Conservation (phyloP, 2,329 filamentous ascomycete genomes). For the Sarocladium kiliense region DNA sequence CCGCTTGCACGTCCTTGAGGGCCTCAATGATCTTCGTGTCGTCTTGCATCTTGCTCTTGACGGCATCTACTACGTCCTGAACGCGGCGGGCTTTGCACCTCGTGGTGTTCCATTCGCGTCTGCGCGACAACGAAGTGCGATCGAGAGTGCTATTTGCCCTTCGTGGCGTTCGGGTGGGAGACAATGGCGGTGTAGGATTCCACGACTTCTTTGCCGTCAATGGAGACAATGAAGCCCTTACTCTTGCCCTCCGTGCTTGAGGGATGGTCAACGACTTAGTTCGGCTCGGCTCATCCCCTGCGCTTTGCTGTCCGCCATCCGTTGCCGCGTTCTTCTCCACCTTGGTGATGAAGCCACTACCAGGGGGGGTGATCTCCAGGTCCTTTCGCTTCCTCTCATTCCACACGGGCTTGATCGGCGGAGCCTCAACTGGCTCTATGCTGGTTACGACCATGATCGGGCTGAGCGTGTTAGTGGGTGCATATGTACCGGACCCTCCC, state of each 20-base stretch:
- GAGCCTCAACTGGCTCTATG: slow-evolving; percentile 1
- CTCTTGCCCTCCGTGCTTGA: slow-evolving; percentile 4
- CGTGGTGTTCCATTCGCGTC: slow-evolving; percentile 27
- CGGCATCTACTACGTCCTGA: neutral
- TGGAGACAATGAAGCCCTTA: neutral
- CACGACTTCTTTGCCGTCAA: slow-evolving; percentile 6
- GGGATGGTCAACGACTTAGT: slow-evolving; percentile 2
- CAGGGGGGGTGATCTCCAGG: slow-evolving; percentile 3
- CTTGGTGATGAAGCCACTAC: neutral
- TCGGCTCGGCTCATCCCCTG: neutral
- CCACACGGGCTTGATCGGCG: neutral
- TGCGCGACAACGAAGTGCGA: slow-evolving; percentile 25
- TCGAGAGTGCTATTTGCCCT: slow-evolving; percentile 19
- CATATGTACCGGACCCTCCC: neutral
- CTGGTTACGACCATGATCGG: slow-evolving; percentile 11
- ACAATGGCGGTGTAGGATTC: slow-evolving; percentile 26
- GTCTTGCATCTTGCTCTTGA: slow-evolving; percentile 16
- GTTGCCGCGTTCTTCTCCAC: neutral
- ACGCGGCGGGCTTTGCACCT: neutral
- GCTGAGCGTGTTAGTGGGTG: slow-evolving; percentile 1
- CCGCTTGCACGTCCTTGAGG: neutral
- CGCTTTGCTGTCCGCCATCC: neutral
- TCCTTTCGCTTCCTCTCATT: slow-evolving; percentile 1
- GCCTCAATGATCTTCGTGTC: slow-evolving; percentile 15
- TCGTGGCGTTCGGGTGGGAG: slow-evolving; percentile 22